Evolutionary conservation across 331 rosid species (phyloP).

Genomic region (Arachis monticola): DNA sequence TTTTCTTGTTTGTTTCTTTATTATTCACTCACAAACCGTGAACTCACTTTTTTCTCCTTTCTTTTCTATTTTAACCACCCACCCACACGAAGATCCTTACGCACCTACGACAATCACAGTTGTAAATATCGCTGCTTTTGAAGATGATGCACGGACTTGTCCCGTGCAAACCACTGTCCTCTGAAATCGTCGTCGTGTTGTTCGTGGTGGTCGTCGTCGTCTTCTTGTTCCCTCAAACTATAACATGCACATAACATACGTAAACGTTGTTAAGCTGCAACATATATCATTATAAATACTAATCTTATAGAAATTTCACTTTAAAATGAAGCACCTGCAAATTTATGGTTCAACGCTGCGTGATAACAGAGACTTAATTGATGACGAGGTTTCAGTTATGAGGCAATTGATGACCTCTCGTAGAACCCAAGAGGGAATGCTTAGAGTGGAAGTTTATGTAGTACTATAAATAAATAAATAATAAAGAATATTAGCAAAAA

Average conservation of each 20-base stretch:
- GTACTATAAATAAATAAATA: neutral
- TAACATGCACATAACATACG: neutral
- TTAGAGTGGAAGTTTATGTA: neutral
- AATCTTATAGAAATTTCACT: conserved; percentile 4
- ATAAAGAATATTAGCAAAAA: too few relatives aligned
- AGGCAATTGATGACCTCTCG: conserved; percentile 22
- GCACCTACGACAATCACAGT: neutral
- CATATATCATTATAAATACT: neutral
- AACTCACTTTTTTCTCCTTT: neutral
- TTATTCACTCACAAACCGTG: neutral
- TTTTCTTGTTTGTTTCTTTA: neutral
- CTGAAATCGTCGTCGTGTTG: conserved; percentile 32
- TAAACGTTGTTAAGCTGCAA: neutral
- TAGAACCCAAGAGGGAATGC: conserved; percentile 15
- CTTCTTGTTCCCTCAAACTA: neutral
- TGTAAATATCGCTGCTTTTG: neutral
- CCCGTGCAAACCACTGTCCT: conserved; percentile 38
- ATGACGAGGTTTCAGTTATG: conserved; percentile 1
- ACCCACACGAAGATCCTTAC: conserved; percentile 41
- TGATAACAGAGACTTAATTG: neutral
- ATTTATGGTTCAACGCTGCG: neutral
- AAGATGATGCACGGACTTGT: conserved; percentile 23
- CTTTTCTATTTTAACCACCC: conserved; percentile 32
- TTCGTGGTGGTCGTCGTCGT: conserved; percentile 29
- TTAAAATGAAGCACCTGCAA: neutral